Evolutionary conservation across 169 alveolate genomes (phyloP), one percentile per base, ranked within the genome.

Genomic region (Plasmodium vinckei): DNA sequence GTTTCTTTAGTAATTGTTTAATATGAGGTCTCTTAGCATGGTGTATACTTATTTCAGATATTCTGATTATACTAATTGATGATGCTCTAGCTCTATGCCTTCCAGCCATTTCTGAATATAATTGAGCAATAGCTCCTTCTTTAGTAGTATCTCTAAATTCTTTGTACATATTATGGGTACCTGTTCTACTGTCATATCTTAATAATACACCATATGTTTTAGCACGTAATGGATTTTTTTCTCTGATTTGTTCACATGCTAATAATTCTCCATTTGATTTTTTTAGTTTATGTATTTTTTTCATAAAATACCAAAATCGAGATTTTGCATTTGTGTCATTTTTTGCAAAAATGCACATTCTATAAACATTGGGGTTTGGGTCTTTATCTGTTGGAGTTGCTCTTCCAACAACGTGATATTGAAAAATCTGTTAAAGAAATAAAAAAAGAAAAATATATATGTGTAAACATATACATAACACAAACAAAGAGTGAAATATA

Each of bases 111-210:
- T 99, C 99, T 92, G 97, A 96, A 82, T 96, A 97, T 92, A 98
- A 92, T 95, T 98, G 99, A 27, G 99, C 94, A 65, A 98, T 97
- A 44, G 99, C 99, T 44, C 99, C 99, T 86, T 96, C 95, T 90
- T 96, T 94, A 72, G 99, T 92, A 77, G 96, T 82, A 91, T 97
- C 99, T 93, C 99, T 96, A 96, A 93, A 97, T 96, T 99, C 99
- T 95, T 98, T 99, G 97, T 99, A 99, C 99, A 99, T 98, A 97
- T 98, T 98, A 93, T 98, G 99, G 69, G 98, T 97, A 77, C 99
- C 99, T 59, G 99, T 98, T 92, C 99, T 98, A 91, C 99, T 96
- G 94, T 98, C 97, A 94, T 98, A 99, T 84, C 99, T 97, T 84
- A 98, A 94, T 96, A 98, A 97, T 69, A 98, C 96, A 60, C 99